These are phyloP conservation scores for Trametes coccinea DNA, from an alignment of 768 basidiomycete genomes.

Conservation along the genomic window DNA sequence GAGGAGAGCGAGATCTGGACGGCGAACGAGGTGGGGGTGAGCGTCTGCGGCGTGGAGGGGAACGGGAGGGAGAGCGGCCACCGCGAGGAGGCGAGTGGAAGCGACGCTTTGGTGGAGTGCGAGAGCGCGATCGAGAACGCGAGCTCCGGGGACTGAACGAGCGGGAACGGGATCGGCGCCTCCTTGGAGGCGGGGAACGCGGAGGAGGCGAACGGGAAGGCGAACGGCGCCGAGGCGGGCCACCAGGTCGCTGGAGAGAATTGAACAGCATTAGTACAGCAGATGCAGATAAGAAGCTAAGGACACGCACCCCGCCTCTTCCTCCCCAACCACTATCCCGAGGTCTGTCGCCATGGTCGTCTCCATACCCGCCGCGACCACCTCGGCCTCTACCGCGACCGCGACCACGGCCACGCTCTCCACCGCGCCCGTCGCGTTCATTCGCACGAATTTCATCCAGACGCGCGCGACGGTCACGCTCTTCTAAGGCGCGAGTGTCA, in stretches of 20 bases:
- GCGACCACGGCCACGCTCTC: conserved; percentile 52
- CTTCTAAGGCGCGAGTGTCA: conserved; percentile 65
- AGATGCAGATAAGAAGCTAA: background rate
- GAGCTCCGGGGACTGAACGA: conserved; percentile 41
- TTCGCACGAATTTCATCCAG: conserved; percentile 68
- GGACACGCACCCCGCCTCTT: conserved; percentile 50
- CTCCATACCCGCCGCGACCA: conserved; percentile 8
- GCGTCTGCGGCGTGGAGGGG: conserved; percentile 19
- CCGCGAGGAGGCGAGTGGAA: conserved; percentile 30
- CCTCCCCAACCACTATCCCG: conserved; percentile 68
- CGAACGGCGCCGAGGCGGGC: conserved; percentile 21
- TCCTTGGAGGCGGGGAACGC: conserved; percentile 51
- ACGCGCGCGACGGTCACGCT: conserved; percentile 66
- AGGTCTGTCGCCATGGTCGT: conserved; percentile 16
- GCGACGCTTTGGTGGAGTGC: conserved; percentile 20
- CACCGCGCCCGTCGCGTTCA: conserved; percentile 50
- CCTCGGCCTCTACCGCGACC: conserved; percentile 59
- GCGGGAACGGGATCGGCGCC: conserved; percentile 41
- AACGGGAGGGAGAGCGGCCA: conserved; percentile 33
- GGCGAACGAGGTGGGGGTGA: conserved; percentile 22
- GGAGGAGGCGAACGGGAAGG: conserved; percentile 28
- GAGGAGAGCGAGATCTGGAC: conserved; percentile 40
- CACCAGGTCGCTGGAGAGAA: conserved; percentile 15
- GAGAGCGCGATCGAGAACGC: conserved; percentile 41
- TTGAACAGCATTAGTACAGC: background rate